phyloP scores from a whole-genome alignment of 352 stramenopile species.

The Pythium oligandrum region DNA sequence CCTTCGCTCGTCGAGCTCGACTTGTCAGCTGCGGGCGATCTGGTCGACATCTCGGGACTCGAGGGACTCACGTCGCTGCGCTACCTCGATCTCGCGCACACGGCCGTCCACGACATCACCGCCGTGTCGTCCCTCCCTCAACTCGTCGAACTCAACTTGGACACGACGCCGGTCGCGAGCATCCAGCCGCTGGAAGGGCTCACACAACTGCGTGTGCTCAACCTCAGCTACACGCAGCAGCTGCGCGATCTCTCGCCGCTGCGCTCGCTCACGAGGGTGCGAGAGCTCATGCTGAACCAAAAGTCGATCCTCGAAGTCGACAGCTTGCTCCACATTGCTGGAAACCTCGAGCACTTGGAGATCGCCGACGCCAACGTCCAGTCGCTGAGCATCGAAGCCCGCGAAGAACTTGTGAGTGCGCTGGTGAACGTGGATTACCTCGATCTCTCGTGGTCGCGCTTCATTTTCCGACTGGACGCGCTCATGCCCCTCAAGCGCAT shows the following conservation, averaged over 20 bases:
- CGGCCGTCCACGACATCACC: constrained; percentile 6
- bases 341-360: constrained; percentile 14
- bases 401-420: constrained; percentile 16
- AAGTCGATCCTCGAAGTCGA: constrained; percentile 17
- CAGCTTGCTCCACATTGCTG: constrained; percentile 9
- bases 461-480: constrained; percentile 13
- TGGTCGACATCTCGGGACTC: constrained; percentile 3
- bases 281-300: constrained; percentile 16
- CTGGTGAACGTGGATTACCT: constrained; percentile 14
- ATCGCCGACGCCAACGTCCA: constrained; percentile 20
- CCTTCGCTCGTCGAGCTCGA: constrained; percentile 1
- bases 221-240: constrained; percentile 8
- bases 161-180: background rate
- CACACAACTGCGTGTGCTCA: background rate
- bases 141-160: background rate
- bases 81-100: constrained; percentile 9
- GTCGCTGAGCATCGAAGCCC: constrained; percentile 8
- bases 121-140: background rate
- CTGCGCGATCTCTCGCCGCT: constrained; percentile 4
- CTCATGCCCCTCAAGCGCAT: constrained; percentile 9
- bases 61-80: background rate
- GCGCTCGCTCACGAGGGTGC: constrained; percentile 1
- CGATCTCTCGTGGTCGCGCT: constrained; percentile 19
- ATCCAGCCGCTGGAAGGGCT: background rate
- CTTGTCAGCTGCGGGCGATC: background rate